A percentile compares a stretch with the other conserved stretches of the same genome.
These are phyloP conservation scores for Trichosporon asahii DNA, from an alignment of 1,284 basidiomycete species.

Conservation along the genomic window DNA sequence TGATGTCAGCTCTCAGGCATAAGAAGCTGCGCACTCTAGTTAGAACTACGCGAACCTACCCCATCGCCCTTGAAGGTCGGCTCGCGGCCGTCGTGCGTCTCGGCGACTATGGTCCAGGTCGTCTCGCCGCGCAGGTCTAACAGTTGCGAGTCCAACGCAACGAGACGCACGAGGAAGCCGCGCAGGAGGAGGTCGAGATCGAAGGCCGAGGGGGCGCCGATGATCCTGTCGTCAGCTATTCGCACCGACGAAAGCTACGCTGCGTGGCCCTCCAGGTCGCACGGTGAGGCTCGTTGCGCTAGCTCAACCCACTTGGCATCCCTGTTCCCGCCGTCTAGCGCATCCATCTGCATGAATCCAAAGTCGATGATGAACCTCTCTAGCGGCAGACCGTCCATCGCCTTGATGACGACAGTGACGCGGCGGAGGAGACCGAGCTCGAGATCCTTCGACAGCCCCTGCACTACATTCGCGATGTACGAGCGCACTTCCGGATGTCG, in stretches of 20 bases:
- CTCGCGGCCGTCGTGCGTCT: conserved; percentile 67
- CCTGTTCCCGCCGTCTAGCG: conserved; percentile 58
- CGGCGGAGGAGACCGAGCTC: conserved; percentile 31
- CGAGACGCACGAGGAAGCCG: conserved; percentile 78
- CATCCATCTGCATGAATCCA: conserved; percentile 65
- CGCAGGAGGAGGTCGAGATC: conserved; percentile 74
- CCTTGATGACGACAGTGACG: conserved; percentile 67
- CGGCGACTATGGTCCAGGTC: conserved; percentile 77
- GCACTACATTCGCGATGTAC: conserved; percentile 78
- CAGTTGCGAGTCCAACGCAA: conserved; percentile 73
- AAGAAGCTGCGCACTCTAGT: too few species aligned
- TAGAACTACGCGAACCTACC: too few species aligned
- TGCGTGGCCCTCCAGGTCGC: background rate
- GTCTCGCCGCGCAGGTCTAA: conserved; percentile 65
- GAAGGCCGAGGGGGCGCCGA: conserved; percentile 30
- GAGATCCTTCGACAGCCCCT: conserved; percentile 71
- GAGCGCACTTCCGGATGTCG: conserved; percentile 81
- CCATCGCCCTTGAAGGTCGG: conserved; percentile 55
- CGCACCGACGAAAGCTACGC: conserved; percentile 25
- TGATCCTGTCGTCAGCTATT: conserved; percentile 14
- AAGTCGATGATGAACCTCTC: conserved; percentile 64
- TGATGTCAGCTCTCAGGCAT: conserved; percentile 17
- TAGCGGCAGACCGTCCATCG: conserved; percentile 58
- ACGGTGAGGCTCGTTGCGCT: background rate
- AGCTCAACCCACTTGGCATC: conserved; percentile 44